Evolutionary conservation across 2,329 filamentous ascomycete genomes (phyloP).

Genomic region (Alternaria hordeiaustralica): DNA sequence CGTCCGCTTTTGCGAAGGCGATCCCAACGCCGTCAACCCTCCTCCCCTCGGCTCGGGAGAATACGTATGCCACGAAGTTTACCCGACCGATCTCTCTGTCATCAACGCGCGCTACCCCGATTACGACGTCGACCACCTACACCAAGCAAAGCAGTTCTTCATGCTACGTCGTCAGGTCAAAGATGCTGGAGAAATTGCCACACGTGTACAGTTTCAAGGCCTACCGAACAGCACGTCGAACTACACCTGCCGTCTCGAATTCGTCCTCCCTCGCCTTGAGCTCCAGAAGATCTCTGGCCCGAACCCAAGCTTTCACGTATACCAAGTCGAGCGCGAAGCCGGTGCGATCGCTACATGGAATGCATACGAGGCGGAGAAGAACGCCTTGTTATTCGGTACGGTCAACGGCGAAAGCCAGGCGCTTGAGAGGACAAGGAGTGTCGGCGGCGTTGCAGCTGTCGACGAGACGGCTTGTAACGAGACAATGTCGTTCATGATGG

Average conservation of each 20-base stretch:
- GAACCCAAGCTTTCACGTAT: slow-evolving; percentile 35
- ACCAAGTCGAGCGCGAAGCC: slow-evolving; percentile 25
- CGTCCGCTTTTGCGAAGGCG: not conserved
- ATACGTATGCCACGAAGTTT: slow-evolving; percentile 27
- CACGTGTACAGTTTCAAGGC: slow-evolving; percentile 31
- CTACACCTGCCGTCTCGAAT: slow-evolving; percentile 33
- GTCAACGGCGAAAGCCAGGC: slow-evolving; percentile 31
- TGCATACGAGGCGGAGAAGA: slow-evolving; percentile 20
- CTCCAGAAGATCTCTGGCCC: slow-evolving; percentile 23
- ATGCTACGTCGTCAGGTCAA: slow-evolving; percentile 35
- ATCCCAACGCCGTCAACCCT: not conserved
- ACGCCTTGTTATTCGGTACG: slow-evolving; percentile 22
- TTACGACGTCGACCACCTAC: slow-evolving; percentile 24
- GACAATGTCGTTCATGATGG: slow-evolving; percentile 40
- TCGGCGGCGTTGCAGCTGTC: slow-evolving; percentile 24
- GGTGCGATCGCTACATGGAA: slow-evolving; percentile 28
- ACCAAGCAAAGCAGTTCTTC: slow-evolving; percentile 30
- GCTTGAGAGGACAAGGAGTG: slow-evolving; percentile 19
- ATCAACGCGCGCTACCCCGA: slow-evolving; percentile 39
- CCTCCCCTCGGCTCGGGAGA: not conserved
- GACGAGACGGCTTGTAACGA: slow-evolving; percentile 30
- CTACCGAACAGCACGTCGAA: slow-evolving; percentile 14
- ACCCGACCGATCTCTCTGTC: slow-evolving; percentile 30
- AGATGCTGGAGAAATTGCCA: slow-evolving; percentile 31
- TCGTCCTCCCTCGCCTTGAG: slow-evolving; percentile 25